Conservation (phyloP, 306 rosid species). For the Pterocarpus macrocarpus region DNA sequence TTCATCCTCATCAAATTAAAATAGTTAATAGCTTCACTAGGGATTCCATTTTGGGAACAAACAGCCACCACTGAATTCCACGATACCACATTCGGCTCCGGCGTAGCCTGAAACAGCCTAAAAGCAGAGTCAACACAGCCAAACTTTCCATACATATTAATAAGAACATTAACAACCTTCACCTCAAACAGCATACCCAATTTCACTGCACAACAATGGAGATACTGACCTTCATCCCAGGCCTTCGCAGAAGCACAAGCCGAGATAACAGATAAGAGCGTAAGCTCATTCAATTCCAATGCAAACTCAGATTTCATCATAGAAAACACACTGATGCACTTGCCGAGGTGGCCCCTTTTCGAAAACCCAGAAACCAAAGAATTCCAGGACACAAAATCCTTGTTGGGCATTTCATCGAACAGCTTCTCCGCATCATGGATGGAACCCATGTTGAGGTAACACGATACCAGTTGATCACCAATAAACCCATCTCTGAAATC, state of each 20-base stretch:
- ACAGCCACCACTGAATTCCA: slow-evolving; percentile 76
- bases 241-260: slow-evolving; percentile 63
- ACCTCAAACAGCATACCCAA: slow-evolving; percentile 61
- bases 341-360: slow-evolving; percentile 51
- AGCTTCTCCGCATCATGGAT: slow-evolving; percentile 61
- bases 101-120: slow-evolving; percentile 63
- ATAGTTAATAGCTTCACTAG: slow-evolving; percentile 55
- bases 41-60: slow-evolving; percentile 55
- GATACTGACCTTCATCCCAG: slow-evolving; percentile 57
- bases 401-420: slow-evolving; percentile 74
- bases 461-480: slow-evolving; percentile 74
- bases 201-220: slow-evolving; percentile 70
- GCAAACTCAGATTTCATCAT: slow-evolving; percentile 55
- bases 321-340: slow-evolving; percentile 59
- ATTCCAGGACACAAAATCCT: slow-evolving; percentile 76
- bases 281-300: slow-evolving; percentile 64
- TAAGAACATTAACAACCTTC: slow-evolving; percentile 69
- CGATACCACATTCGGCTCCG: slow-evolving; percentile 59
- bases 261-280: slow-evolving; percentile 61
- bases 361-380: slow-evolving; percentile 75
- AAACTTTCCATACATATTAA: slow-evolving; percentile 77
- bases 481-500: slow-evolving; percentile 72
- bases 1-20: slow-evolving; percentile 65
- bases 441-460: slow-evolving; percentile 61
- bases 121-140: slow-evolving; percentile 56